Percentiles rank a stretch among this genome's conserved stretches.
Evolutionary conservation across 1,139 yeast species (phyloP).

Genomic region (Sugiyamaella grinbergsii): DNA sequence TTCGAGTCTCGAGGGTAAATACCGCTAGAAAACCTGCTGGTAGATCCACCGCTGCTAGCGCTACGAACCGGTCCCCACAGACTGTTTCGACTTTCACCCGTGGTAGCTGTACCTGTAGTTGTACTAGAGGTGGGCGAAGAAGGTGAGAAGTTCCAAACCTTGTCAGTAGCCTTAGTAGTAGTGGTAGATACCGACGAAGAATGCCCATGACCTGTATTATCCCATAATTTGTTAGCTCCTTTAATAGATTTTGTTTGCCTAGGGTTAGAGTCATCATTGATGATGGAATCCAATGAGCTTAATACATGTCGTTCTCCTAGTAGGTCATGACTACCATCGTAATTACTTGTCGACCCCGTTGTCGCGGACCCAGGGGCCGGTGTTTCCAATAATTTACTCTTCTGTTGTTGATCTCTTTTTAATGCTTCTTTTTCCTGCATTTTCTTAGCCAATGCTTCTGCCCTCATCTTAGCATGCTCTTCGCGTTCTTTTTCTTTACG

Average conservation of each 20-base stretch:
- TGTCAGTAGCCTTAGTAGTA: neutral
- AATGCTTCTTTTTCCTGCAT: constrained; percentile 31
- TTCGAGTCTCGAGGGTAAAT: constrained; percentile 19
- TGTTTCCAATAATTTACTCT: neutral
- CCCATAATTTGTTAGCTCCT: constrained; percentile 13
- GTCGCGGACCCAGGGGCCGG: neutral
- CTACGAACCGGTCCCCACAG: constrained; percentile 21
- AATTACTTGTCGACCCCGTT: neutral
- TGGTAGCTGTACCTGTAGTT: neutral
- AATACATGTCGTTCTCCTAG: constrained; percentile 24
- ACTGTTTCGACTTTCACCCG: constrained; percentile 14
- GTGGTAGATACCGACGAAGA: constrained; percentile 2
- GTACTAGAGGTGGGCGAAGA: constrained; percentile 4
- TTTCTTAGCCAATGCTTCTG: constrained; percentile 38
- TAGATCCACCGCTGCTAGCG: constrained; percentile 10
- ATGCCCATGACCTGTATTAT: neutral
- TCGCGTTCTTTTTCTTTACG: constrained; percentile 37
- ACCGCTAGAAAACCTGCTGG: constrained; percentile 19
- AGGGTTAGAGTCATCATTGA: constrained; percentile 24
- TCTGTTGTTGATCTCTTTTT: constrained; percentile 14
- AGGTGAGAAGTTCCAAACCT: constrained; percentile 14
- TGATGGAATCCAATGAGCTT: constrained; percentile 25
- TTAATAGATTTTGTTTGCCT: constrained; percentile 4
- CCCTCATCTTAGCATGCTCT: constrained; percentile 37
- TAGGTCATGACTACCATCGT: constrained; percentile 6